These are phyloP conservation scores for Arthroderma sp. DNA, from an alignment of 2,329 filamentous ascomycete species.

Conservation along the genomic window DNA sequence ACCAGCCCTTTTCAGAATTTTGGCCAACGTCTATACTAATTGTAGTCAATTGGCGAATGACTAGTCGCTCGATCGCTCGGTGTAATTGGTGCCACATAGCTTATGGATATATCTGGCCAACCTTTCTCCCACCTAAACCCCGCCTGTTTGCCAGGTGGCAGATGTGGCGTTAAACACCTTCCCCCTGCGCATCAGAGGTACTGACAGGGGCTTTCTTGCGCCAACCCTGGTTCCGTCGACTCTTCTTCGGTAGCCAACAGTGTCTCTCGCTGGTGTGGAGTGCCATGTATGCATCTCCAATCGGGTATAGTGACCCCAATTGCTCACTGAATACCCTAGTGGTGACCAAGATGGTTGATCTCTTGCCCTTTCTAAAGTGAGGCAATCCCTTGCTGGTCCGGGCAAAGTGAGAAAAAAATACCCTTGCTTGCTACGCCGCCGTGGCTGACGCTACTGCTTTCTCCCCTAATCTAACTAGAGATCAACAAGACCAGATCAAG, in stretches of 20 bases:
- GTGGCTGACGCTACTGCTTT: too few species aligned
- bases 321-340: too few species aligned
- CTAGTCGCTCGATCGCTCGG: neutral
- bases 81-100: slow-evolving; percentile 11
- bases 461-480: too few species aligned
- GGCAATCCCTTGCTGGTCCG: too few species aligned
- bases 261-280: neutral
- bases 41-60: neutral
- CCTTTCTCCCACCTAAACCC: slow-evolving; percentile 2
- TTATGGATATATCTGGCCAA: neutral
- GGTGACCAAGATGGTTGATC: too few species aligned
- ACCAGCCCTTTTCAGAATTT: neutral
- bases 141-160: slow-evolving; percentile 10
- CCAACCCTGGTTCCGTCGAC: neutral
- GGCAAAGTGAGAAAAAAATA: too few species aligned
- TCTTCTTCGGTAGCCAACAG: slow-evolving; percentile 5
- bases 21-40: neutral
- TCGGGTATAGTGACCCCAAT: too few species aligned
- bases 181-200: neutral
- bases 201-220: neutral
- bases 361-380: too few species aligned
- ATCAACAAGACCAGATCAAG: too few species aligned
- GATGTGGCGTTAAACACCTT: slow-evolving; percentile 1
- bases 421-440: too few species aligned
- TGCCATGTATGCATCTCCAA: neutral